Evolutionary conservation across 176 grass and related monocot species (phyloP).

Genomic region (Aegilops tauschii): DNA sequence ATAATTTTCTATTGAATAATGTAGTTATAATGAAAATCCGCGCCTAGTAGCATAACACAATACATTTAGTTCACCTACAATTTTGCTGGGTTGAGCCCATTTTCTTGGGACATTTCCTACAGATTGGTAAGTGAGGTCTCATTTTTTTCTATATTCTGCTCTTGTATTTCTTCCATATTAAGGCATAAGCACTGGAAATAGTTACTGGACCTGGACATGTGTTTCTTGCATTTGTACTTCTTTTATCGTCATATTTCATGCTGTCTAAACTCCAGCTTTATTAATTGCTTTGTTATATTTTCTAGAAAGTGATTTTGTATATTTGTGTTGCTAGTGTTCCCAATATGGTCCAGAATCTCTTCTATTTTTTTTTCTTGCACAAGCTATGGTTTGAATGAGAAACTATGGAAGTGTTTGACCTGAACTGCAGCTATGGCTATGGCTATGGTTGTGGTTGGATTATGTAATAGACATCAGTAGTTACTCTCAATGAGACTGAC

Average conservation of each 20-base stretch:
- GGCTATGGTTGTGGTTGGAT: conserved; percentile 4
- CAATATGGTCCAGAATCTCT: conserved; percentile 13
- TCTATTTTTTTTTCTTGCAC: not conserved
- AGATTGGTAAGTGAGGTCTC: not conserved
- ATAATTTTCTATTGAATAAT: conserved; percentile 5
- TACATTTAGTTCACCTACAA: not conserved
- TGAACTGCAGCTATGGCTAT: not conserved
- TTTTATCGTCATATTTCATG: not conserved
- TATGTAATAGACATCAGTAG: conserved; percentile 2
- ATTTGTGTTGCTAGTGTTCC: not conserved
- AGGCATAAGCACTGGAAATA: not conserved
- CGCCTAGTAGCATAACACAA: not conserved
- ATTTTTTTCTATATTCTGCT: not conserved
- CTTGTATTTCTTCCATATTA: not conserved
- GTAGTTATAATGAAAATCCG: conserved; percentile 2
- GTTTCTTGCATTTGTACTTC: not conserved
- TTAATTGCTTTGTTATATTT: not conserved
- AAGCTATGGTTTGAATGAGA: conserved; percentile 20
- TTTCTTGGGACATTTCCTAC: conserved; percentile 3
- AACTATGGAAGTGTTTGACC: not conserved
- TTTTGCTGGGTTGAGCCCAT: not conserved
- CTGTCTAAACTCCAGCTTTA: too few species aligned
- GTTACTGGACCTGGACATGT: not conserved
- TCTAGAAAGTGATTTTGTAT: not conserved
- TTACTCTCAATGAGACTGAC: conserved; percentile 3